Percentiles rank a stretch among this genome's conserved stretches.
These are phyloP conservation scores for Blastobotrys aristatus DNA, from an alignment of 1,139 yeast species.

Conservation along the genomic window DNA sequence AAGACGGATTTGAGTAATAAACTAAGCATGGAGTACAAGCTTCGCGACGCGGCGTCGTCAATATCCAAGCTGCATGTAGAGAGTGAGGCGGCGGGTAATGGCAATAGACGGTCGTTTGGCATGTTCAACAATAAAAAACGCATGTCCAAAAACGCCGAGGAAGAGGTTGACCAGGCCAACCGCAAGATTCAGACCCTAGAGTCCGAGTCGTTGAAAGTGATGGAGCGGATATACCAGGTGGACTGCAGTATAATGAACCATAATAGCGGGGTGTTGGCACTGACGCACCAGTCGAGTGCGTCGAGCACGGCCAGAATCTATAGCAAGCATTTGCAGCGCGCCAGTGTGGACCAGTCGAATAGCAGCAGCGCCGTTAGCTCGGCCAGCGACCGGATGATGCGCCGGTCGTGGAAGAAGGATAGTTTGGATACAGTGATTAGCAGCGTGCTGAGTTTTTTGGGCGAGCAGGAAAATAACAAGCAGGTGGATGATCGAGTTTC, in stretches of 20 bases:
- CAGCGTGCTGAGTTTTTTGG: background rate
- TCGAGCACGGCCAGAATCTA: slow-evolving; percentile 19
- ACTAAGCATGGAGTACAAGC: slow-evolving; percentile 31
- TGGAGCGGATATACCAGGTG: slow-evolving; percentile 21
- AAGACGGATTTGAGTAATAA: slow-evolving; percentile 28
- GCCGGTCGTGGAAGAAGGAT: background rate
- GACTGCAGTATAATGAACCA: slow-evolving; percentile 29
- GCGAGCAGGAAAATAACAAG: slow-evolving; percentile 2
- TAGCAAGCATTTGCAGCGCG: slow-evolving; percentile 10
- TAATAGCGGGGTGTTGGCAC: slow-evolving; percentile 33
- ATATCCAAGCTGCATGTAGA: slow-evolving; percentile 28
- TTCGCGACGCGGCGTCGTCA: slow-evolving; percentile 35
- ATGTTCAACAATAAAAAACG: slow-evolving; percentile 22
- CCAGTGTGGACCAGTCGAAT: background rate
- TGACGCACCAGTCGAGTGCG: slow-evolving; percentile 27
- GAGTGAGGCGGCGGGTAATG: background rate
- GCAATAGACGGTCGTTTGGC: background rate
- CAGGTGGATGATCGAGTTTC: background rate
- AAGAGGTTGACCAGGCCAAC: slow-evolving; percentile 29
- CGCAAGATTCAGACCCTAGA: slow-evolving; percentile 27
- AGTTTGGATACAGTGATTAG: background rate
- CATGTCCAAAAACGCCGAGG: slow-evolving; percentile 33
- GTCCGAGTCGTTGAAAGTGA: slow-evolving; percentile 22
- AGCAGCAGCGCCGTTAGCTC: background rate
- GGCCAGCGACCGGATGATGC: slow-evolving; percentile 2